Conservation (phyloP, 352 stramenopile genomes). For the Phytophthora podocarpi region DNA sequence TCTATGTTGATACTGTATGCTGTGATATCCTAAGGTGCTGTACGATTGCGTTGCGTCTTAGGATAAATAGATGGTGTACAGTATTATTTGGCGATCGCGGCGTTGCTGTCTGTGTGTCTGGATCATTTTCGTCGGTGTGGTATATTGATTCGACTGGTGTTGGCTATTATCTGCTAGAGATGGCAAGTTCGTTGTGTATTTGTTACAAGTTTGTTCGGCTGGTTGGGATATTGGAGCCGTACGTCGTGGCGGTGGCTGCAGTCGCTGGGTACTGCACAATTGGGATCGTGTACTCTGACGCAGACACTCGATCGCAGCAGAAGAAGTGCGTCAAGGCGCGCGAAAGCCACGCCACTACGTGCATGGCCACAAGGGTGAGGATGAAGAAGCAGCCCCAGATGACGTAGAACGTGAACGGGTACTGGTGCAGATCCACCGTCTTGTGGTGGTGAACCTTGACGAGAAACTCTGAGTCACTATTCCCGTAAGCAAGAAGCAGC, state of each 20-base stretch:
- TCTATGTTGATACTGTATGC: slow-evolving; percentile 7
- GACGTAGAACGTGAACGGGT: slow-evolving; percentile 50
- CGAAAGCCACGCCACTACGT: slow-evolving; percentile 53
- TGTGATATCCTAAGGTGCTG: slow-evolving; percentile 18
- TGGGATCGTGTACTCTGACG: slow-evolving; percentile 51
- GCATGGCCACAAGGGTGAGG: slow-evolving; percentile 59
- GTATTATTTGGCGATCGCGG: no score
- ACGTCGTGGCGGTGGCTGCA: slow-evolving; percentile 12
- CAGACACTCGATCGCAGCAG: slow-evolving; percentile 67
- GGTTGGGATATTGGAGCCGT: slow-evolving; percentile 18
- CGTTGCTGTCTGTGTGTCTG: not conserved
- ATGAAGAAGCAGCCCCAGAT: slow-evolving; percentile 51
- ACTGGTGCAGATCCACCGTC: slow-evolving; percentile 34
- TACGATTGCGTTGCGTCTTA: not conserved
- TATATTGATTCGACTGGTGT: no score
- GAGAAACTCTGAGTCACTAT: slow-evolving; percentile 24
- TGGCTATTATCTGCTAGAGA: not conserved
- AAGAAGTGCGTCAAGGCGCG: slow-evolving; percentile 62
- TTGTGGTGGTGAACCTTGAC: slow-evolving; percentile 35
- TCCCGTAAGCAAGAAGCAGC: slow-evolving; percentile 16
- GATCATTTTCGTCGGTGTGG: no score
- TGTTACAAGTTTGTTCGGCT: slow-evolving; percentile 8
- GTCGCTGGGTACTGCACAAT: slow-evolving; percentile 33
- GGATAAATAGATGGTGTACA: slow-evolving; percentile 9
- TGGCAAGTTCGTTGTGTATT: not conserved